These are phyloP conservation scores for Aspergillus sp. DNA, from an alignment of 2,329 filamentous ascomycete species.

Conservation along the genomic window DNA sequence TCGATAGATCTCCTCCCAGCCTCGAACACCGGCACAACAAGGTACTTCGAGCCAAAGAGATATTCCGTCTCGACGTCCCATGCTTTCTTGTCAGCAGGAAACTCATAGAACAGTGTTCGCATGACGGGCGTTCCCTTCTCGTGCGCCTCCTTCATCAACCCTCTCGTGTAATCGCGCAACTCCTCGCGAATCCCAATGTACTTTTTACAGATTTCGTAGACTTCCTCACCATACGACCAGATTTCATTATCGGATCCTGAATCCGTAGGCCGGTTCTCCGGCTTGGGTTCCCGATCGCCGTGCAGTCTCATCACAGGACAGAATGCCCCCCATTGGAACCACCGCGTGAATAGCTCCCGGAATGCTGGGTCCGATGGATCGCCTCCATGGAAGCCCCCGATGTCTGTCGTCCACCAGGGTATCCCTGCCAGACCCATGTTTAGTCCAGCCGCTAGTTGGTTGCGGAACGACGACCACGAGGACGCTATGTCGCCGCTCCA, in stretches of 20 bases:
- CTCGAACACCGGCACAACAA: constrained; percentile 59
- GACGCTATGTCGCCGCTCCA: constrained; percentile 69
- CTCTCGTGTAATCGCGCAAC: constrained; percentile 59
- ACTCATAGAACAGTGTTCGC: constrained; percentile 64
- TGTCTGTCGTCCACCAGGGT: constrained; percentile 71
- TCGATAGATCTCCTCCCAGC: constrained; percentile 47
- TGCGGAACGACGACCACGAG: constrained; percentile 61
- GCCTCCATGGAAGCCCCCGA: constrained; percentile 69
- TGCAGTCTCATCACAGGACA: constrained; percentile 69
- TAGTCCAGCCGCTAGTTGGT: constrained; percentile 64
- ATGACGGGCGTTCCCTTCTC: constrained; percentile 63
- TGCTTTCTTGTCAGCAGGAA: constrained; percentile 54
- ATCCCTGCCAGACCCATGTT: constrained; percentile 67
- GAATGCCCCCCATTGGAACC: constrained; percentile 70
- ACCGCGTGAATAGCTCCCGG: constrained; percentile 64
- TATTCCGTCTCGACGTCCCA: constrained; percentile 65
- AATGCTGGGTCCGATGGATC: constrained; percentile 58
- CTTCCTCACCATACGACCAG: constrained; percentile 65
- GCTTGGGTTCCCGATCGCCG: constrained; percentile 63
- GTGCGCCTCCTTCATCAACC: constrained; percentile 62
- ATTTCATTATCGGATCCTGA: constrained; percentile 52
- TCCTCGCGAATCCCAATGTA: constrained; percentile 62
- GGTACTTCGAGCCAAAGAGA: constrained; percentile 63
- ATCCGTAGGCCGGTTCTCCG: constrained; percentile 30
- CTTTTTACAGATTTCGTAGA: constrained; percentile 61